Evolutionary conservation across 352 stramenopile genomes (phyloP).

Genomic region (Phytopythium chamaehyphon): DNA sequence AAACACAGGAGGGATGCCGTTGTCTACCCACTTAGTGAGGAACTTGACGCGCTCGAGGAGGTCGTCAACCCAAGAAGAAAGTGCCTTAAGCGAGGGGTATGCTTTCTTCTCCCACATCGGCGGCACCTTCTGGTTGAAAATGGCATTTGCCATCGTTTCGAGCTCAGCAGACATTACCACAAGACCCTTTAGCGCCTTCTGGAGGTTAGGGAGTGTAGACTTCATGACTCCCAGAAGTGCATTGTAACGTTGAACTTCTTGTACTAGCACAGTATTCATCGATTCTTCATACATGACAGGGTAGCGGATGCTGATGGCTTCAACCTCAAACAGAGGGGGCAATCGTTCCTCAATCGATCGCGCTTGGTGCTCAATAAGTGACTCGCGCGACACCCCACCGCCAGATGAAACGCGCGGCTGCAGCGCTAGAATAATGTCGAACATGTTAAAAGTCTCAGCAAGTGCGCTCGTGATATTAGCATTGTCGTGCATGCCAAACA

Average conservation of each 20-base stretch:
- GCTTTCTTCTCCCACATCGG: slow-evolving; percentile 84
- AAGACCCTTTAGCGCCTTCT: slow-evolving; percentile 82
- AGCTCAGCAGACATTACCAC: slow-evolving; percentile 62
- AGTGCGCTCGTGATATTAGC: slow-evolving; percentile 93
- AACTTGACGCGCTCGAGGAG: slow-evolving; percentile 74
- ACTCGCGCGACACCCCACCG: slow-evolving; percentile 77
- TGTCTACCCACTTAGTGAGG: slow-evolving; percentile 52
- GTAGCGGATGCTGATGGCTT: slow-evolving; percentile 81
- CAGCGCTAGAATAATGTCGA: slow-evolving; percentile 86
- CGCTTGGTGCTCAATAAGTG: slow-evolving; percentile 84
- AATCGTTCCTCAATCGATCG: slow-evolving; percentile 79
- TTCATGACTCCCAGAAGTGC: slow-evolving; percentile 80
- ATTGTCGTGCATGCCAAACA: slow-evolving; percentile 95
- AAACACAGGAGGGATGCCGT: slow-evolving; percentile 51
- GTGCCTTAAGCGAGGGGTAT: slow-evolving; percentile 90
- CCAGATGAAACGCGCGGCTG: slow-evolving; percentile 79
- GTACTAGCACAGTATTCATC: slow-evolving; percentile 91
- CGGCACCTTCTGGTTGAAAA: slow-evolving; percentile 89
- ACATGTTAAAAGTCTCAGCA: slow-evolving; percentile 86
- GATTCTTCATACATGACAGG: slow-evolving; percentile 88
- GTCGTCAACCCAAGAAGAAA: slow-evolving; percentile 87
- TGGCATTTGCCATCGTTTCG: slow-evolving; percentile 73
- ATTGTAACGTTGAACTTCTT: slow-evolving; percentile 92
- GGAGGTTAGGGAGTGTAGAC: slow-evolving; percentile 74
- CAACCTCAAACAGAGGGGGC: slow-evolving; percentile 77